A percentile compares a stretch with the other conserved stretches of the same genome.
phyloP scores from a whole-genome alignment of 2,329 filamentous ascomycete genomes.

The Neophaeococcomyces mojaviensis region DNA sequence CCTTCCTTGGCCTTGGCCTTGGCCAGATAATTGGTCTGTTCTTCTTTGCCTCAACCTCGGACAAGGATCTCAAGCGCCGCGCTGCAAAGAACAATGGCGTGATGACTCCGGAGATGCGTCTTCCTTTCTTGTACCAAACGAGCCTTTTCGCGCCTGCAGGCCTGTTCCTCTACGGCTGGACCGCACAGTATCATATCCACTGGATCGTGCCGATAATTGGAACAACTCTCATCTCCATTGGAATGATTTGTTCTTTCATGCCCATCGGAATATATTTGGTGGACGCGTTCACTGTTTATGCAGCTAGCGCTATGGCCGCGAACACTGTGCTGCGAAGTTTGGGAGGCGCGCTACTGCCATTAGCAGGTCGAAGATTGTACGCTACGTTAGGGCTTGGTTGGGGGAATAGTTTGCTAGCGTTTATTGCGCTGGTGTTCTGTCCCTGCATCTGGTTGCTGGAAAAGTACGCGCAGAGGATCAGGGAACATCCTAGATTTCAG shows the following conservation, averaged over 20 bases:
- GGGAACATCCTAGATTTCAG: constrained; percentile 27
- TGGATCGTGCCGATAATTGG: constrained; percentile 57
- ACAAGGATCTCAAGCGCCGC: constrained; percentile 60
- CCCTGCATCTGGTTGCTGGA: constrained; percentile 31
- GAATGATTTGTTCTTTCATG: constrained; percentile 80
- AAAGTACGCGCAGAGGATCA: constrained; percentile 29
- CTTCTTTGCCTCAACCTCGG: constrained; percentile 54
- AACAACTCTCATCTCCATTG: constrained; percentile 66
- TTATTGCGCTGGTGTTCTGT: constrained; percentile 63
- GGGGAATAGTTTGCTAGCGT: constrained; percentile 65
- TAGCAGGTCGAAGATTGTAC: constrained; percentile 82
- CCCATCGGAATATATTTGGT: constrained; percentile 68
- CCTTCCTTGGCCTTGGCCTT: constrained; percentile 43
- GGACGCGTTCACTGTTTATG: constrained; percentile 78
- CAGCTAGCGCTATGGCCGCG: constrained; percentile 76
- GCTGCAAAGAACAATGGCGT: constrained; percentile 16
- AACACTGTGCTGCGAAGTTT: constrained; percentile 83
- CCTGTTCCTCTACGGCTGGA: constrained; percentile 62
- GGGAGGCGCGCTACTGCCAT: constrained; percentile 69
- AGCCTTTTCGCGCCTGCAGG: constrained; percentile 67
- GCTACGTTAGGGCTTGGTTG: constrained; percentile 63
- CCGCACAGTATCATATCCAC: constrained; percentile 46
- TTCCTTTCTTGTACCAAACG: constrained; percentile 74
- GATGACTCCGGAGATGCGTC: constrained; percentile 59
- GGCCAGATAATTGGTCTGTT: constrained; percentile 84